Evolutionary conservation across 257 asterid genomes (phyloP).

Genomic region (Rauvolfia tetraphylla): DNA sequence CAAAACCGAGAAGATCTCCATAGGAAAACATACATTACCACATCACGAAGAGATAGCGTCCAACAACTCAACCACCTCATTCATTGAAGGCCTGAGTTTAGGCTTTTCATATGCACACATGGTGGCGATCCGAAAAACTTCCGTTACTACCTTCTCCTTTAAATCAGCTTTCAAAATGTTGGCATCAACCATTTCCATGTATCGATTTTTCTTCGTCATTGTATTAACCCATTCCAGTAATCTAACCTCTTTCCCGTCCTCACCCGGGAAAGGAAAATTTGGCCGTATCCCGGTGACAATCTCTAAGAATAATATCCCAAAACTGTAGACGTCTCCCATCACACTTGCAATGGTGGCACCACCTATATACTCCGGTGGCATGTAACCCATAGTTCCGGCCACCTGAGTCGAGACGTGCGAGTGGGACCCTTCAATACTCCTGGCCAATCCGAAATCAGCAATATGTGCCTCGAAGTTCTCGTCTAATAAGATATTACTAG

Average conservation of each 20-base stretch:
- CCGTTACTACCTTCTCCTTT: constrained; percentile 30
- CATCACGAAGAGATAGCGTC: constrained; percentile 23
- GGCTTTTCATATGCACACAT: constrained; percentile 45
- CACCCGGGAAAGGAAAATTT: constrained; percentile 56
- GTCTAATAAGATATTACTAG: constrained; percentile 63
- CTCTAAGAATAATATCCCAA: constrained; percentile 73
- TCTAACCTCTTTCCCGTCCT: constrained; percentile 64
- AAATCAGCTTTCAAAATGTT: constrained; percentile 36
- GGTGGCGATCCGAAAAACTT: constrained; percentile 48
- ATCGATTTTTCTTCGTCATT: constrained; percentile 38
- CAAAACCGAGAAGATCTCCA: neutral
- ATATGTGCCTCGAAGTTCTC: constrained; percentile 56
- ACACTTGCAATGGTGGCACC: constrained; percentile 60
- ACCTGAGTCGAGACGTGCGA: constrained; percentile 84
- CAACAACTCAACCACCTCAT: constrained; percentile 49
- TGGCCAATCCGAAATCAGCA: constrained; percentile 86
- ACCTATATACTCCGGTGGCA: constrained; percentile 79
- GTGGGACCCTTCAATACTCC: constrained; percentile 57
- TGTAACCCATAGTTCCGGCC: constrained; percentile 93
- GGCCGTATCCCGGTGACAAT: constrained; percentile 64
- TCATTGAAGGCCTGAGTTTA: constrained; percentile 55
- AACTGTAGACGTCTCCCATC: constrained; percentile 74
- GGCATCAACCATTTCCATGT: constrained; percentile 64
- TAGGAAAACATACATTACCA: neutral
- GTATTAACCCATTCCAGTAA: constrained; percentile 50